Conservation (phyloP, 1,139 yeast genomes). For the Hyphopichia khmerensis region DNA sequence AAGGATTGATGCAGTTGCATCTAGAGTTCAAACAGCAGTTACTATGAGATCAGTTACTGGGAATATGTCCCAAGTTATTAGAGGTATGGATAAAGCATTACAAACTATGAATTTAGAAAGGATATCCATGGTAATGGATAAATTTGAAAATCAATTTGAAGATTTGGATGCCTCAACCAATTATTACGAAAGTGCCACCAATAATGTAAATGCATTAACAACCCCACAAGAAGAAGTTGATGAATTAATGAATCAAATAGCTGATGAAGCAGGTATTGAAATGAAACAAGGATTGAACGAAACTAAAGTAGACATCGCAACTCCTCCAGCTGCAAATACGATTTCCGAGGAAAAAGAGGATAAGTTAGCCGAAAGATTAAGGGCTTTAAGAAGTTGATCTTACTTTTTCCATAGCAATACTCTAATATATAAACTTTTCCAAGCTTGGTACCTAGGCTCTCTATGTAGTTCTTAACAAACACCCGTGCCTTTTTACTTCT, state of each 20-base stretch:
- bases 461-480: too few species aligned
- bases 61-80: slow-evolving; percentile 88
- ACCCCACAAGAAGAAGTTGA: slow-evolving; percentile 98
- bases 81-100: slow-evolving; percentile 95
- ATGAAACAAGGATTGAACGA: slow-evolving; percentile 76
- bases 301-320: slow-evolving; percentile 44
- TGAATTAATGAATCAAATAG: slow-evolving; percentile 85
- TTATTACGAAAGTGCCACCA: slow-evolving; percentile 89
- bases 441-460: too few species aligned
- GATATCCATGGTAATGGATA: slow-evolving; percentile 94
- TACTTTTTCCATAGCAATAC: too few species aligned
- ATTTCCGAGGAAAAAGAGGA: slow-evolving; percentile 80
- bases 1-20: slow-evolving; percentile 92
- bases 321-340: slow-evolving; percentile 40
- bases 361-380: slow-evolving; percentile 76
- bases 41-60: slow-evolving; percentile 95
- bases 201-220: slow-evolving; percentile 80
- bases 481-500: too few species aligned
- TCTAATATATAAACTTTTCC: too few species aligned
- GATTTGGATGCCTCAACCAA: slow-evolving; percentile 93
- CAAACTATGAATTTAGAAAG: slow-evolving; percentile 93
- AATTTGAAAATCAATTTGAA: slow-evolving; percentile 93
- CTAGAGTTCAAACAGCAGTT: slow-evolving; percentile 94
- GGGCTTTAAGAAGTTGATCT: slow-evolving; percentile 62
- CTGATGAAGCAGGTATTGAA: slow-evolving; percentile 97